Evolutionary conservation across 169 alveolate genomes (phyloP), one percentile per base, ranked within the genome.

Genomic region (Cryptosporidium sp.): DNA sequence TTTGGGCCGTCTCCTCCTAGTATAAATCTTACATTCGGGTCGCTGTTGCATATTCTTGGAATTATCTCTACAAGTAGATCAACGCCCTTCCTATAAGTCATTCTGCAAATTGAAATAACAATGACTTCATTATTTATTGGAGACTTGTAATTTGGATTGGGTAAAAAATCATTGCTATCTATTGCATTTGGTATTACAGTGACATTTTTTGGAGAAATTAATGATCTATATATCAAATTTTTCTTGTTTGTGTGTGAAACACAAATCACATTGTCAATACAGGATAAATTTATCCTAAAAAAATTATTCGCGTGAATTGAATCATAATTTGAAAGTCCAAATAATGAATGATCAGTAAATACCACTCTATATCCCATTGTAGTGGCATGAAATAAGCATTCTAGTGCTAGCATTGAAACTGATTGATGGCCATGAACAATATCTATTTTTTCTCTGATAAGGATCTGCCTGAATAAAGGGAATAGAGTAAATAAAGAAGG

Each of bases 291-390:
- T 62, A 93, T 87, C 84, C 95, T 94, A 58, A 96, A 69, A 45
- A 97, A 95, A 93, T 97, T 96, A 87, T 97, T 97, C 21, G 97
- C 92, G 85, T 96, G 98, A n/a, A 97, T 97, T 75, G 98, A 96
- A 31, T 98, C 99, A 12, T 96, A 93, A 87, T 97, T 99, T 21
- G 97, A 94, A 85, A 98, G 97, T 52, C 99, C 99, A 93, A 97
- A 99, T 72, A 98, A 94, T n/a, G 99, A 97, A 94, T 99, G 99
- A 91, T 99, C 99, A 12, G 99, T 98, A 93, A 96, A 99, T 26
- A 98, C 99, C 1, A 96, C 93, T 84, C 96, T 95, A 85, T 85
- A 84, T 10, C 98, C 97, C 92, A 96, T 61, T 23, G 97, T 92
- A 70, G 92, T 92, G 7, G 97, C 93, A 87, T 94, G 96, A 23